A percentile compares a stretch with the other conserved stretches of the same genome.
Conservation (phyloP, 1,284 basidiomycete genomes). For the Bjerkandera adusta region DNA sequence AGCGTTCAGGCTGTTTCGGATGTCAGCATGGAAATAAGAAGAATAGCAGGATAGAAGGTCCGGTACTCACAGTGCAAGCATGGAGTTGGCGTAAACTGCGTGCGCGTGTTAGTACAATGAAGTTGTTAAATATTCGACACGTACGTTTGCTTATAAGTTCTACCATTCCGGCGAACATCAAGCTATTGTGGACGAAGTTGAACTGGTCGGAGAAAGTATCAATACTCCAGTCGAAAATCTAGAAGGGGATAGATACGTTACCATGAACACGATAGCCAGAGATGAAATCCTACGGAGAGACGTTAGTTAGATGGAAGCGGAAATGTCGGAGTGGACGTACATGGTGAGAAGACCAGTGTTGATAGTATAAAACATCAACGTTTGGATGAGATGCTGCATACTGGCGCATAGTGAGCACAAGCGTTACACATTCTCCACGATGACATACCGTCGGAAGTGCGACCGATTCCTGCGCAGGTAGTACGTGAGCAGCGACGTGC, state of each 20-base stretch:
- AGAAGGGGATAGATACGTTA: no score
- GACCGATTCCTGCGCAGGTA: constrained; percentile 3
- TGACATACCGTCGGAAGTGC: constrained; percentile 2
- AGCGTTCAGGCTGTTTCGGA: constrained; percentile 1
- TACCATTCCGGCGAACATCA: constrained; percentile 10
- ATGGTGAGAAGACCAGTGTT: constrained; percentile 11
- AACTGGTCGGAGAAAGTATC: no score
- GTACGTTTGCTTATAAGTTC: constrained; percentile 12
- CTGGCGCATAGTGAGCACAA: not conserved
- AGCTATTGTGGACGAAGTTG: constrained; percentile 2
- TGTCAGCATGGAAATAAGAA: not conserved
- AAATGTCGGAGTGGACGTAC: not conserved
- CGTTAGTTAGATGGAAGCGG: not conserved
- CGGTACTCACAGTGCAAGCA: constrained; percentile 8
- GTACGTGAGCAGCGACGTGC: constrained; percentile 4
- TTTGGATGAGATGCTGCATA: constrained; percentile 3
- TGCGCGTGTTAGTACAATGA: not conserved
- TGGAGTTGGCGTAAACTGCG: constrained; percentile 11
- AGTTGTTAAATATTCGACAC: not conserved
- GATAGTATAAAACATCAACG: constrained; percentile 7
- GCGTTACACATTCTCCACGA: not conserved
- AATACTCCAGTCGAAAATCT: no score
- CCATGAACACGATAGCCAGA: not conserved
- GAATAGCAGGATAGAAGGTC: no score
- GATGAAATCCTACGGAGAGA: not conserved